Evolutionary conservation across 306 rosid species (phyloP).

Genomic region (Astragalus membranaceus): DNA sequence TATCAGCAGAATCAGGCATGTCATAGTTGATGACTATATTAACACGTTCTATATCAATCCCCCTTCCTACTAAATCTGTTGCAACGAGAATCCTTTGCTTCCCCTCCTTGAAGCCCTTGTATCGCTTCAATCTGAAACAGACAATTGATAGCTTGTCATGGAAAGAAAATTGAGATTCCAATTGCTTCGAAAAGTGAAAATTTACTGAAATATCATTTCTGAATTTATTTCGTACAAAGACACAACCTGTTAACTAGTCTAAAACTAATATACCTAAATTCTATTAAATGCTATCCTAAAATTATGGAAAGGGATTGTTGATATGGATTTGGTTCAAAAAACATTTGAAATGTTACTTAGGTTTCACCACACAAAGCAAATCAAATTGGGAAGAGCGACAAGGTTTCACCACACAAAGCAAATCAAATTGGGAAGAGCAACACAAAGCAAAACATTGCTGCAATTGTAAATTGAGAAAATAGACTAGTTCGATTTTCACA

Average conservation of each 20-base stretch:
- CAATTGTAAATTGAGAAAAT: no score
- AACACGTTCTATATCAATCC: slow-evolving; percentile 80
- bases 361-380: no score
- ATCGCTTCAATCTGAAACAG: slow-evolving; percentile 58
- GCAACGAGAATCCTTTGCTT: slow-evolving; percentile 76
- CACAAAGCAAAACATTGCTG: no score
- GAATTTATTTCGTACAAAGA: not conserved
- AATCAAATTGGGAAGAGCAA: no score
- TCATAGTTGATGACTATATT: slow-evolving; percentile 78
- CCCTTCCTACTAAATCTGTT: slow-evolving; percentile 79
- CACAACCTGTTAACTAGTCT: not conserved
- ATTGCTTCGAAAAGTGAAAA: not conserved
- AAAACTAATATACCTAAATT: not conserved
- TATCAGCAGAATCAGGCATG: slow-evolving; percentile 74
- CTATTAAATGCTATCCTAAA: not conserved
- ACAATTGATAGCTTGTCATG: not conserved
- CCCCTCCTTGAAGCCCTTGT: slow-evolving; percentile 75
- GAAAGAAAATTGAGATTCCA: not conserved
- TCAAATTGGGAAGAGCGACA: no score
- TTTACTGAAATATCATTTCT: not conserved
- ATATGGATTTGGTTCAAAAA: no score
- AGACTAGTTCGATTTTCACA: no score
- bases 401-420: no score
- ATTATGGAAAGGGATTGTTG: not conserved
- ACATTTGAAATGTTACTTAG: no score